Evolutionary conservation across 108 stramenopile species (phyloP), one percentile per base, ranked within the genome.

Genomic region (Poteriospumella lacustris): DNA sequence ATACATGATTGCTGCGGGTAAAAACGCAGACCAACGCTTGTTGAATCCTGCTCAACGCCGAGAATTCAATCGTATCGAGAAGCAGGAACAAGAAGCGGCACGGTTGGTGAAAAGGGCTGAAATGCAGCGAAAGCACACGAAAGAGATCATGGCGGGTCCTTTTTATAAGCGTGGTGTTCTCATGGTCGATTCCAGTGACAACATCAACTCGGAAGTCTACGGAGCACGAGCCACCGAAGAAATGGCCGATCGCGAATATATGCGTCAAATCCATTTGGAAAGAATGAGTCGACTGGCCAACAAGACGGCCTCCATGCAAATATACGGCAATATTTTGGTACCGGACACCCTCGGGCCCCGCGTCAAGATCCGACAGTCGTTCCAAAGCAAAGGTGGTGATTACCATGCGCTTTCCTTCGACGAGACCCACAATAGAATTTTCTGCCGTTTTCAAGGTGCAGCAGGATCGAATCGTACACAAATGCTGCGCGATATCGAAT

Each of bases 391-490:
- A 64, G 60, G 60, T 64, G 60, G 60, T 34, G 36, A 64, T 24
- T 64, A 31, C 36, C 60, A 64, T 64, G 60, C 60, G 9, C 31
- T 64, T 9, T 64, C 60, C 9, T 64, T 64, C 60, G 60, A 64
- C 24, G 60, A 64, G 60, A 64, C 60, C 5, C 60, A 64, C 60
- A 64, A 19, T 64, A 26, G 60, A 12, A 26, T 64, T 34, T 64
- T 64, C 36, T 19, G 29, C 24, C 15, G 60, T 34, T 33, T 64
- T 9, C 29, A 64, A 19, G 31, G 31, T 31, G 31, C 31, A 33
- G 5, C 60, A 12, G 28, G 3, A 19, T 33, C 15, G 15, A 34
- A 33, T 31, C 60, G 60, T 3, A 64, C 60, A 19, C 60, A 64
- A 64, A 26, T 31, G 3, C 24, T 64, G 29, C 15, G 60, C 9